Evolutionary conservation across 495 filamentous ascomycete species (phyloP).

Genomic region (Trichoderma asperelloides): DNA sequence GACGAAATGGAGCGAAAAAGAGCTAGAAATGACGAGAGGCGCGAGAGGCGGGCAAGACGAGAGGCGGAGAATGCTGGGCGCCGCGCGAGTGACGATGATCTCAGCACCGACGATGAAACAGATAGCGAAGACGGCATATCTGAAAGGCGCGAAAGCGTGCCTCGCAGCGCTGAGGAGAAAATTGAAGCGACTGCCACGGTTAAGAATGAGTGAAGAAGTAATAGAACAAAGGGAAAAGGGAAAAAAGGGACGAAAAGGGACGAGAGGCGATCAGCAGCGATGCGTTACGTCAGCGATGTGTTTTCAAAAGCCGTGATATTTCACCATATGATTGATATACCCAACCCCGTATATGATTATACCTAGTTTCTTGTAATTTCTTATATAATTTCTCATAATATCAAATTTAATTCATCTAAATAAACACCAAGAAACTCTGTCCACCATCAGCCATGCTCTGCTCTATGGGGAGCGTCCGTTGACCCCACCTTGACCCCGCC

Average conservation of each 20-base stretch:
- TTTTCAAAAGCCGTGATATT: too few relatives aligned
- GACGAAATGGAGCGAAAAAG: conserved; percentile 47
- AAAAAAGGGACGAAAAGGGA: too few relatives aligned
- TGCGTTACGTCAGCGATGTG: not conserved
- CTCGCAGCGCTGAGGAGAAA: not conserved
- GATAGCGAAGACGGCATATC: not conserved
- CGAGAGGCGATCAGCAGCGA: too few relatives aligned
- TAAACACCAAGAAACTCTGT: too few relatives aligned
- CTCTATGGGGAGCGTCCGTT: not conserved
- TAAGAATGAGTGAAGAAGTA: not conserved
- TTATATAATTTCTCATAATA: too few relatives aligned
- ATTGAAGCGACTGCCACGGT: not conserved
- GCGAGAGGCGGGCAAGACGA: conserved; percentile 5
- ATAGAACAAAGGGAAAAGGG: not conserved
- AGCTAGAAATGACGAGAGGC: conserved; percentile 19
- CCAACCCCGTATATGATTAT: too few relatives aligned
- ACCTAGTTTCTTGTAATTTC: too few relatives aligned
- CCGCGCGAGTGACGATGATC: not conserved
- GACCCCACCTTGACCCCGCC: not conserved
- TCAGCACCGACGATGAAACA: not conserved
- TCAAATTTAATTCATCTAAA: too few relatives aligned
- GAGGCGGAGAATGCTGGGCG: not conserved
- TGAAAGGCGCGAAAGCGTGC: not conserved
- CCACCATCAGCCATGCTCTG: not conserved
- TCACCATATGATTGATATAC: too few relatives aligned